Evolutionary conservation across 2,329 filamentous ascomycete genomes (phyloP), one percentile per base, ranked within the genome.

Genomic region (Talaromyces verruculosus): DNA sequence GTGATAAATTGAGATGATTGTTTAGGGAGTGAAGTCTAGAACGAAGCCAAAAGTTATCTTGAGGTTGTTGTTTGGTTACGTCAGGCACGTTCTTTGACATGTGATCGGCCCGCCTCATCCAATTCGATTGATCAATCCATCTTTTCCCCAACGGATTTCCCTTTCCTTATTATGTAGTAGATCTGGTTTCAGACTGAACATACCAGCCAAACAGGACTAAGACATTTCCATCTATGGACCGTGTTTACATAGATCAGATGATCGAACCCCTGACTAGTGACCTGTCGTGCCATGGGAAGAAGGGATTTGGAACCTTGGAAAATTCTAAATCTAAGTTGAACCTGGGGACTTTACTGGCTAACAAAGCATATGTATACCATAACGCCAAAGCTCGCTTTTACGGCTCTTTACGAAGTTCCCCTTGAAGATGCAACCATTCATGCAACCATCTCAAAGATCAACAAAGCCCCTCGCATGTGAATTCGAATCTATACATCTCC

Each of bases 1-100:
- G 13, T 17, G 2, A 30, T 30, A 15, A 3, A 28, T 28, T 25
- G 10, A 5, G 45, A 49, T 25, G 45, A 13, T 22, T 19, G 15
- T 13, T 25, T 49, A 13, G 45, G 13, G 6, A n/a, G 47, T 28
- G 49, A 57, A 47, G 30, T 35, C 51, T 37, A 57, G 30, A 57
- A 37, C 8, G 51, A 57, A 47, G 28, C 17, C 28, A 22, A 28
- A 43, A 19, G 7, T 71, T 15, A 60, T 69, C 67, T 67, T 51
- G 25, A 17, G 13, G 63, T 65, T 68, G 68, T 67, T 37, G 53
- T 37, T 17, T 39, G 59, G 53, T 59, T 61, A 64, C 53, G 64
- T 67, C 63, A 41, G 47, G 63, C 59, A 63, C 59, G 19, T 67
- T 47, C 30, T 15, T 33, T 63, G 64, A 65, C 68, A 69, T 69